Evolutionary conservation across 345 rosid species (phyloP).

Genomic region (Arabidopsis suecica): DNA sequence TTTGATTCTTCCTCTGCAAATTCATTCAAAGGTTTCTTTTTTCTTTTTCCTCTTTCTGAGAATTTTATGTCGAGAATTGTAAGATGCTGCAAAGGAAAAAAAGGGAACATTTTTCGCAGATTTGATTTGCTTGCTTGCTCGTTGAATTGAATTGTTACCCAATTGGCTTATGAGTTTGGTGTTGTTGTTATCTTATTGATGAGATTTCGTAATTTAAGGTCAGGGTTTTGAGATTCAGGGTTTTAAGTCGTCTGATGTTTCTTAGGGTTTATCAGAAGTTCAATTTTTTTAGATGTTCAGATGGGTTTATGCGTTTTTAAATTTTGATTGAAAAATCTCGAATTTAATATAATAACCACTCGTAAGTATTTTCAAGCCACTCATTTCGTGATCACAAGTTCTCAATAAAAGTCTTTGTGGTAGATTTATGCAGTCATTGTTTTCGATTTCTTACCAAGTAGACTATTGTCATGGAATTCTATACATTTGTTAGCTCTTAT

Average conservation of each 20-base stretch:
- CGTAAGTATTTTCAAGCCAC: not conserved
- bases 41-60: not conserved
- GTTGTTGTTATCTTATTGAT: constrained; percentile 1
- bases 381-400: constrained; percentile 3
- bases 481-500: not conserved
- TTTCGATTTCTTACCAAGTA: not conserved
- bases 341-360: not conserved
- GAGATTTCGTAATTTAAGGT: not conserved
- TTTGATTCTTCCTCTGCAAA: constrained; percentile 9
- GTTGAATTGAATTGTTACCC: constrained; percentile 2
- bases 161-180: constrained; percentile 5
- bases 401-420: not conserved
- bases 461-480: not conserved
- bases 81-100: not conserved
- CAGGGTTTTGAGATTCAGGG: constrained; percentile 30
- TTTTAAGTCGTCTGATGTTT: constrained; percentile 2
- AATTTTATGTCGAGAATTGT: not conserved
- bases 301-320: constrained; percentile 1
- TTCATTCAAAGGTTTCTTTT: constrained; percentile 22
- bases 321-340: not conserved
- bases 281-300: not conserved
- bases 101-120: not conserved
- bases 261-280: constrained; percentile 3
- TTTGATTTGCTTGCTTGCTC: constrained; percentile 16
- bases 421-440: not conserved